phyloP scores from a whole-genome alignment of 352 stramenopile genomes.

The Globisporangium parvum region DNA sequence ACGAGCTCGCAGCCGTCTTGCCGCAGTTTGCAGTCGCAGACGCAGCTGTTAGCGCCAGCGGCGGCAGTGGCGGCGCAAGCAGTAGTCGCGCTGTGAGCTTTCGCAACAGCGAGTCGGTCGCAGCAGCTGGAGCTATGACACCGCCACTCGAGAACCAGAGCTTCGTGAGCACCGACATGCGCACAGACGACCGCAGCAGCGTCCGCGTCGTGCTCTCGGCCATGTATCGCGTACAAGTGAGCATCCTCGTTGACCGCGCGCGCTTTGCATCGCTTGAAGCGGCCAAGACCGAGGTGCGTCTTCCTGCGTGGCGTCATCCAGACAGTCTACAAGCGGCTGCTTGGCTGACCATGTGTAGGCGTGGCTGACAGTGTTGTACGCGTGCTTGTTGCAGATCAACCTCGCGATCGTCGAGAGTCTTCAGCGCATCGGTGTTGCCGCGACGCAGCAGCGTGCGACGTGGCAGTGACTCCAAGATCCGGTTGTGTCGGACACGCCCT shows the following conservation, averaged over 20 bases:
- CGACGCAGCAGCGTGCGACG: conserved; percentile 13
- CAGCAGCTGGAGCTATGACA: conserved; percentile 19
- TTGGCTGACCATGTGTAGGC: too few relatives aligned
- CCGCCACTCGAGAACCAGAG: conserved; percentile 18
- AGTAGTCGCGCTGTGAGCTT: conserved; percentile 16
- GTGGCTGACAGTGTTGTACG: conserved; percentile 1
- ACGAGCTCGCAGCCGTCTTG: conserved; percentile 27
- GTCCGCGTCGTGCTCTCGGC: conserved; percentile 38
- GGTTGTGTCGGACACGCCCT: background rate
- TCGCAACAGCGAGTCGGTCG: conserved; percentile 9
- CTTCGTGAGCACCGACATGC: conserved; percentile 20
- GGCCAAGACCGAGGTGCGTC: conserved; percentile 55
- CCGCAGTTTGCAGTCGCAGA: conserved; percentile 27
- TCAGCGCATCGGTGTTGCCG: conserved; percentile 32
- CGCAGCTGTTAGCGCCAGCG: background rate
- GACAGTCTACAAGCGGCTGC: background rate
- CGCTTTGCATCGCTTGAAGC: conserved; percentile 48
- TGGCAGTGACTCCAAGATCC: conserved; percentile 6
- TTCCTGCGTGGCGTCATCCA: background rate
- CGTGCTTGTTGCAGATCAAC: conserved; percentile 37
- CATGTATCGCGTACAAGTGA: conserved; percentile 65
- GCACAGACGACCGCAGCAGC: conserved; percentile 18
- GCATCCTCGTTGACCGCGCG: conserved; percentile 41
- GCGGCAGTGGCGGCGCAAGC: background rate
- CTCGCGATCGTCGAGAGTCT: conserved; percentile 53